Evolutionary conservation across 2,329 filamentous ascomycete species (phyloP), one percentile per base, ranked within the genome.

Genomic region (Botrytis medusae): DNA sequence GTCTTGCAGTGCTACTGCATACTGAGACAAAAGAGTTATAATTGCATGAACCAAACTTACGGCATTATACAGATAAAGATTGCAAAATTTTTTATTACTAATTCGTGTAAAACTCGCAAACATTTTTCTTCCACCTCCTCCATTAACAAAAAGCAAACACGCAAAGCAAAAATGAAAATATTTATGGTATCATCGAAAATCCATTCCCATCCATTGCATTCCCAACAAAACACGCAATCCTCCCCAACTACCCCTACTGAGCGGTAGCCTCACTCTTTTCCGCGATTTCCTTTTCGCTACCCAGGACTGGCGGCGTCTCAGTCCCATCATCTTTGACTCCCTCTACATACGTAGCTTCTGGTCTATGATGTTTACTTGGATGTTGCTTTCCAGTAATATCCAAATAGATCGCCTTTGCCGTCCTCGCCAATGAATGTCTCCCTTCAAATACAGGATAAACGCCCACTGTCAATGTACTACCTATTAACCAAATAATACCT

Each of bases 401-500:
- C 72, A 86, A 79, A 59, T 82, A 86, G 76, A 95, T 92, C 42
- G 86, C 84, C 79, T 87, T 89, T 75, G 88, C 82, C 0, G 91
- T 93, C 69, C 87, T 84, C 0, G 81, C 80, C 73, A 93, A 89
- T 2, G 91, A 95, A 72, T 86, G 82, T 2, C 94, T 84, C 0
- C 94, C 93, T 80, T 97, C 93, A 82, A 88, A 96, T 1, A 96
- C 83, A 10, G 95, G 95, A 82, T 92, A 97, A 0, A 97, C 57
- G 0, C 93, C 93, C 0, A 97, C 93, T 16, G 89, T 91, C 72
- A 91, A 85, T 2, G 90, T 84, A 4, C 90, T 92, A 78, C 88
- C 89, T 81, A 94, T 94, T 77, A 95, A 87, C 93, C 93, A 96
- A 60, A 95, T 85, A 72, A 96, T 92, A 16, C 91, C 92, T 14